Evolutionary conservation across 495 filamentous ascomycete species (phyloP).

Genomic region (Jackrogersella minutella): DNA sequence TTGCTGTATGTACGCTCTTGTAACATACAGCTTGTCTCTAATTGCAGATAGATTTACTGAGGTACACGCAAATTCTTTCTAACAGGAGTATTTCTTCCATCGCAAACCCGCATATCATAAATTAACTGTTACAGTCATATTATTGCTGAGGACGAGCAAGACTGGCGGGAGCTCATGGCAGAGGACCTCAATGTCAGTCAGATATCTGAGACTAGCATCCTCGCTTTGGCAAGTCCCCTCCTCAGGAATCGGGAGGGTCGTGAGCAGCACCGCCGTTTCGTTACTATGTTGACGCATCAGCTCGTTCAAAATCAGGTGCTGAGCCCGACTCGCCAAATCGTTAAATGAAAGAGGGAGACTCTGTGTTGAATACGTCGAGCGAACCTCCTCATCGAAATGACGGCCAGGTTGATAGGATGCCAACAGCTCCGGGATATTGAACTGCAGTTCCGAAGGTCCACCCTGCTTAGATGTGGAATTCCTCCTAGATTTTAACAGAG

Average conservation of each 20-base stretch:
- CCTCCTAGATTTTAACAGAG: conserved; percentile 39
- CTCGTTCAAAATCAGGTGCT: conserved; percentile 87
- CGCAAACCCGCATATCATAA: conserved; percentile 52
- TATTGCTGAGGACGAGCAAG: conserved; percentile 85
- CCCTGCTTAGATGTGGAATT: conserved; percentile 42
- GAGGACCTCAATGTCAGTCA: conserved; percentile 79
- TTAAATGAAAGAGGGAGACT: conserved; percentile 80
- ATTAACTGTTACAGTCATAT: conserved; percentile 89
- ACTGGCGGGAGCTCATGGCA: conserved; percentile 73
- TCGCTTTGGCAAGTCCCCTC: conserved; percentile 77
- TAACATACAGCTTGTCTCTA: too few relatives aligned
- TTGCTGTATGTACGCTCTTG: too few relatives aligned
- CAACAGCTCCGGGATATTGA: conserved; percentile 50
- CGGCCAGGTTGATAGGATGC: conserved; percentile 40
- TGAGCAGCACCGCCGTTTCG: conserved; percentile 84
- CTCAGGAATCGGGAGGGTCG: conserved; percentile 77
- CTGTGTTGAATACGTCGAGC: conserved; percentile 68
- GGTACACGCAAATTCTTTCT: too few relatives aligned
- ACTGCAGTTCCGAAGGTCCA: conserved; percentile 28
- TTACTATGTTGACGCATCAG: conserved; percentile 73
- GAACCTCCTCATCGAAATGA: conserved; percentile 44
- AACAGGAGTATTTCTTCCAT: not conserved
- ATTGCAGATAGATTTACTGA: too few relatives aligned
- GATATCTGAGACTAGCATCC: conserved; percentile 72
- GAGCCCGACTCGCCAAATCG: conserved; percentile 80